Conservation (phyloP, 1,284 basidiomycete genomes). For the Boletus sp. region DNA sequence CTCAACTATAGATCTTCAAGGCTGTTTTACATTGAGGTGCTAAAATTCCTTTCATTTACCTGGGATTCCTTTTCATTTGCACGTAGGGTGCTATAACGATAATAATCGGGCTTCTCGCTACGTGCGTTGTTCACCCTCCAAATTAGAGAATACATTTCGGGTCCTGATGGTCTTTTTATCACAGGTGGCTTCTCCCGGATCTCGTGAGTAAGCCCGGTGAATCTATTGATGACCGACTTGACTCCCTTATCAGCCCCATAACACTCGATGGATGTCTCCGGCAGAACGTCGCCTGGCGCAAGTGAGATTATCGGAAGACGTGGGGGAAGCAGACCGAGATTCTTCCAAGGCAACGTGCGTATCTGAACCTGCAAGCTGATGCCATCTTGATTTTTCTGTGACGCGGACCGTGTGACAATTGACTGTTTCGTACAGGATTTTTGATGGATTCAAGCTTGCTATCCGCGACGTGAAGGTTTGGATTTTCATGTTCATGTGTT, state of each 20-base stretch:
- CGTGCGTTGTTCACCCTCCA: conserved; percentile 43
- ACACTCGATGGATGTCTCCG: conserved; percentile 13
- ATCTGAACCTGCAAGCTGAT: not conserved
- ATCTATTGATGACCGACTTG: not conserved
- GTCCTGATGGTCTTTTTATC: not conserved
- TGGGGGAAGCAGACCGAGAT: conserved; percentile 7
- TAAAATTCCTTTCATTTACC: not conserved
- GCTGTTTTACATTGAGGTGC: conserved; percentile 67
- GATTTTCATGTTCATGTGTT: conserved; percentile 60
- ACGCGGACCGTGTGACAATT: no score
- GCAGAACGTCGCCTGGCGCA: conserved; percentile 11
- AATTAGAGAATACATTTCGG: not conserved
- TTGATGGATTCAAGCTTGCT: conserved; percentile 60
- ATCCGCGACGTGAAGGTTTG: conserved; percentile 66
- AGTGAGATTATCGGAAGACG: conserved; percentile 8
- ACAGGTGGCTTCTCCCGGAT: conserved; percentile 48
- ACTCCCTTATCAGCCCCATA: not conserved
- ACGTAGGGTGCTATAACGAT: conserved; percentile 60
- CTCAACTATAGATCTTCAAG: conserved; percentile 26
- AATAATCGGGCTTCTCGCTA: conserved; percentile 53
- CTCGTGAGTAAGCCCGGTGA: conserved; percentile 3
- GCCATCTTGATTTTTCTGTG: not conserved
- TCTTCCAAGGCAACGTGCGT: not conserved
- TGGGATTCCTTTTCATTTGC: not conserved
- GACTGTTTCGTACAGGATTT: conserved; percentile 41